These are phyloP conservation scores for Aspergillus amoenus DNA, from an alignment of 2,329 filamentous ascomycete genomes.

Conservation along the genomic window DNA sequence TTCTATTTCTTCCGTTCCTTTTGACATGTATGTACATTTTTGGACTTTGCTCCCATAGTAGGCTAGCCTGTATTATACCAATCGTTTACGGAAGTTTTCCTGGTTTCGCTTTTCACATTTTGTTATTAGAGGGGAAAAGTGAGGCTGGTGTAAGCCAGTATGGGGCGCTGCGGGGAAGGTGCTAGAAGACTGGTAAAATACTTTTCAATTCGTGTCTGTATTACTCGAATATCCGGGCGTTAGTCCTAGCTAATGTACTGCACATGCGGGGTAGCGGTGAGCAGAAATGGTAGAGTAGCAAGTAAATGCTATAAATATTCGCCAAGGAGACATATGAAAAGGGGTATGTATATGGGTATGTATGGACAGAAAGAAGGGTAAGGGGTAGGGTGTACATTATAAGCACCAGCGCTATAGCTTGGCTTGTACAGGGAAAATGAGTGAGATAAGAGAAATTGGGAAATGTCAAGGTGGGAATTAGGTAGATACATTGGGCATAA, in stretches of 20 bases:
- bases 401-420: not conserved
- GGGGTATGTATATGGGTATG: constrained; percentile 11
- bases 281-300: not conserved
- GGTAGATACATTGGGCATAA: constrained; percentile 23
- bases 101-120: not conserved
- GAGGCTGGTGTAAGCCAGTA: not conserved
- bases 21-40: no score
- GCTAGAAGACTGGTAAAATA: not conserved
- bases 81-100: no score
- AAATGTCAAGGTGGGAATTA: constrained; percentile 9
- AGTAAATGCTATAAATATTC: not conserved
- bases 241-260: not conserved
- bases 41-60: no score
- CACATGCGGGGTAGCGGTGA: not conserved
- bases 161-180: not conserved
- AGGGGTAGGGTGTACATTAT: constrained; percentile 8
- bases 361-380: constrained; percentile 12
- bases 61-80: no score
- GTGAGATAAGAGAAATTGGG: constrained; percentile 2
- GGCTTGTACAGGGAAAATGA: not conserved
- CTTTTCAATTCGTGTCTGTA: not conserved
- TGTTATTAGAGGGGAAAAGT: not conserved
- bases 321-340: not conserved
- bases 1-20: no score
- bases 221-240: not conserved